These are phyloP conservation scores for Rhytidiadelphus loreus DNA, from an alignment of 225 moss, liverwort and hornwort species.

Conservation along the genomic window DNA sequence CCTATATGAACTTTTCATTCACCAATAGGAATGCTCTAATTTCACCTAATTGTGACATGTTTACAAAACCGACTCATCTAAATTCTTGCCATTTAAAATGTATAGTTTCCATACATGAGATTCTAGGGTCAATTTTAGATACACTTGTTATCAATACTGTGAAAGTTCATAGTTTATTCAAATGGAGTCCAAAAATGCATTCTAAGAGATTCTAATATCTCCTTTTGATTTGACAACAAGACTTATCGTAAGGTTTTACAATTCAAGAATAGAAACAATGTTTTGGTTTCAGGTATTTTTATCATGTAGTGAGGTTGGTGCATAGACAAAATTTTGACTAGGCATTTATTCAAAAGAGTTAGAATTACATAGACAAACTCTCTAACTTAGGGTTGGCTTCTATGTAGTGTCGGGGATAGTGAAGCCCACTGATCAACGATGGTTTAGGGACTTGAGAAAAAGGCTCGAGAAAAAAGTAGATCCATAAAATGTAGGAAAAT, in stretches of 20 bases:
- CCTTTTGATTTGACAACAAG: not conserved
- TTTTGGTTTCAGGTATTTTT: not conserved
- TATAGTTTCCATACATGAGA: not conserved
- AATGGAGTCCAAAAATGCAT: not conserved
- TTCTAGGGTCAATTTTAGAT: fast-evolving
- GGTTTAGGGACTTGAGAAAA: too few species aligned
- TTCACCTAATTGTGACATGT: not conserved
- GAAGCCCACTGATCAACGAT: fast-evolving
- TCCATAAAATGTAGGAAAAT: not conserved
- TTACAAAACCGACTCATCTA: not conserved
- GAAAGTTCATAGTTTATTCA: not conserved
- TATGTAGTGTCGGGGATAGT: fast-evolving
- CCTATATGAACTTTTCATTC: fast-evolving
- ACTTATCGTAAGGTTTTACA: not conserved
- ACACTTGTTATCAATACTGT: not conserved
- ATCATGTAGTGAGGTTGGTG: not conserved
- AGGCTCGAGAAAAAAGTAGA: not conserved
- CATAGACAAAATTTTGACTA: not conserved
- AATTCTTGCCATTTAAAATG: not conserved
- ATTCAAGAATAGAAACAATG: not conserved
- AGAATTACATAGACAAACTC: not conserved
- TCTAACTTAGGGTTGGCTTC: not conserved
- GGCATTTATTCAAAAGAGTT: not conserved
- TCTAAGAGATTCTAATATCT: not conserved
- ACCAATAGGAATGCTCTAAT: not conserved